Base-by-base conservation (phyloP, 108 stramenopile genomes). In the Conticribra weissflogii region DNA sequence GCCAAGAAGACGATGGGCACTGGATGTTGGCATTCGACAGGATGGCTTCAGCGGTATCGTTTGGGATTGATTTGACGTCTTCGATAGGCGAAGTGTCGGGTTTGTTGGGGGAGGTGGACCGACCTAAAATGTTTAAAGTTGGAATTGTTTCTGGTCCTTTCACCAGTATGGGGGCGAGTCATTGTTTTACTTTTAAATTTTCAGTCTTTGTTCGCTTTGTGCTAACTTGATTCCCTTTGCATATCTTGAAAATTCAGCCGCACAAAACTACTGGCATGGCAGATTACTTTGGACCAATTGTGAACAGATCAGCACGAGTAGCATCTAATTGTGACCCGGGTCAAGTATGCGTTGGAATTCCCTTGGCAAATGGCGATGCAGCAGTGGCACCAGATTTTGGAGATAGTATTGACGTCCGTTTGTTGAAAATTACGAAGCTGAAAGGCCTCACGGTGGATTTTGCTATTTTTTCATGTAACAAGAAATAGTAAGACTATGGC, bases 21-120 rank as follows among this genome's bases (percentile, higher is more conserved):
- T 74, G 72, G 72, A 69, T 79, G 73, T 50, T 79, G 58, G 78
- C 78, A 5, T 79, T 79, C 57, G 54, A 36, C 30, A 54, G 30
- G 28, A 59, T 68, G 45, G 59, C 46, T 16, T 18, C 58, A 21
- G 78, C 71, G 3, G 68, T 79, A n/a, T 19, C 14, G 14, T 79
- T 79, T 69, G 78, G 78, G 24, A 46, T 79, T 25, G 16, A 60
- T 15, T 47, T 79, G 31, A 79, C 58, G 18, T 55, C 52, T 27
- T 16, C 52, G 21, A 36, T 79, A 3, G 52, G 62, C 31, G 72
- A 52, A 31, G 50, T 47, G 33, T 24, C 30, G 14, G 69, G 28
- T 27, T 41, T 59, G 14, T 30, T 51, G 45, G 65, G 65, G 58
- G 28, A 53, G 66, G 48, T 73, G 12, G 59, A 79, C 33, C 54